A percentile compares a stretch with the other conserved stretches of the same genome.
phyloP scores from a whole-genome alignment of 495 filamentous ascomycete species.

The Neurospora sp. region DNA sequence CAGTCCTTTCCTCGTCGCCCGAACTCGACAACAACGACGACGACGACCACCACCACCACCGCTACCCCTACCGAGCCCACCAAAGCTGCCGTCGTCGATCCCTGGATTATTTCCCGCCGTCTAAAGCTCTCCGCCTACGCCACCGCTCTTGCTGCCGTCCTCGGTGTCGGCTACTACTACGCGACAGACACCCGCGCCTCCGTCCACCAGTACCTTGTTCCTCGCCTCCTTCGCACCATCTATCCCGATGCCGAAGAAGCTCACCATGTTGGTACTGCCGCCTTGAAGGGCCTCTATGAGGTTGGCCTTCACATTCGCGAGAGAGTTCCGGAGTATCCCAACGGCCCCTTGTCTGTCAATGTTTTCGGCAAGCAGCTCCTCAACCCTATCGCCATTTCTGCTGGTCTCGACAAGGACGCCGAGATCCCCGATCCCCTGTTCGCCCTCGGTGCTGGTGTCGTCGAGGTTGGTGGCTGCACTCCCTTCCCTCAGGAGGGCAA shows the following conservation, averaged over 20 bases:
- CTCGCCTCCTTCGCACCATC: conserved; percentile 59
- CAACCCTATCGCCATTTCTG: conserved; percentile 87
- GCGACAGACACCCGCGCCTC: conserved; percentile 84
- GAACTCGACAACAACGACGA: conserved; percentile 24
- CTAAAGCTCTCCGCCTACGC: conserved; percentile 45
- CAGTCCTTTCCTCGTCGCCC: conserved; percentile 16
- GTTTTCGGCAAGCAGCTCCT: conserved; percentile 71
- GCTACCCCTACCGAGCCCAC: not conserved
- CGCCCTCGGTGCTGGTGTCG: conserved; percentile 66
- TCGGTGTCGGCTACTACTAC: conserved; percentile 54
- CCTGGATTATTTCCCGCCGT: conserved; percentile 12
- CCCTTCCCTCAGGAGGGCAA: conserved; percentile 80
- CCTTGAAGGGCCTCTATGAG: conserved; percentile 57
- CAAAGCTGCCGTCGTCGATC: not conserved
- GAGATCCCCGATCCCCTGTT: conserved; percentile 77
- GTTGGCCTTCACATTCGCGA: conserved; percentile 68
- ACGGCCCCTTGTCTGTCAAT: conserved; percentile 31
- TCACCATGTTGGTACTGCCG: conserved; percentile 63
- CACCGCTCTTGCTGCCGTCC: conserved; percentile 36
- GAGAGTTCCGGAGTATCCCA: conserved; percentile 27
- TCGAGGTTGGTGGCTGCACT: conserved; percentile 88
- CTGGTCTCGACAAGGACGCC: conserved; percentile 88
- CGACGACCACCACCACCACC: conserved; percentile 23
- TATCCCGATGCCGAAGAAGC: conserved; percentile 85
- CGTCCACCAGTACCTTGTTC: conserved; percentile 70